Evolutionary conservation across 768 basidiomycete genomes (phyloP).

Genomic region (Rhizopogon rudus): DNA sequence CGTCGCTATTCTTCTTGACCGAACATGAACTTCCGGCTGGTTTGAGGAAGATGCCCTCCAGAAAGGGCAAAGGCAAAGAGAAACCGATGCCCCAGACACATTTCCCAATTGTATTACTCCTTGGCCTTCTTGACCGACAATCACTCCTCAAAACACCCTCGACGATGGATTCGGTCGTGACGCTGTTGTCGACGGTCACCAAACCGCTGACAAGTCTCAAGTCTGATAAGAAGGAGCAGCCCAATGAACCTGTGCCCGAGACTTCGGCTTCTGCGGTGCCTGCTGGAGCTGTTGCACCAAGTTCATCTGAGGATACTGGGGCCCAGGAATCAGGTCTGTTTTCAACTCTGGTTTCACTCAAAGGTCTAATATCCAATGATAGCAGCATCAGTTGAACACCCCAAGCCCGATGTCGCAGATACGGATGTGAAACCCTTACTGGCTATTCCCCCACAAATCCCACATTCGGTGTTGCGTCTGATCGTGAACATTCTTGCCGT

Average conservation of each 20-base stretch:
- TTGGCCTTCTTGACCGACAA: constrained; percentile 84
- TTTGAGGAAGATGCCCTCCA: constrained; percentile 59
- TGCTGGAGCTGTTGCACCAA: constrained; percentile 7
- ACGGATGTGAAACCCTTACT: constrained; percentile 46
- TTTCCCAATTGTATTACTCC: constrained; percentile 86
- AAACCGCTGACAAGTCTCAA: constrained; percentile 71
- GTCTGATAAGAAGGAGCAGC: constrained; percentile 36
- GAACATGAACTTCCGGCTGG: constrained; percentile 90
- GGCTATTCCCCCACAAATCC: constrained; percentile 77
- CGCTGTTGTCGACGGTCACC: constrained; percentile 83
- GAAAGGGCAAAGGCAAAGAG: constrained; percentile 96
- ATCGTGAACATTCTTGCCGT: constrained; percentile 97
- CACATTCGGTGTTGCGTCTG: constrained; percentile 76
- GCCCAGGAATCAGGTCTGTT: neutral
- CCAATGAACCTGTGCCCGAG: constrained; percentile 14
- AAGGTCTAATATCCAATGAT: neutral
- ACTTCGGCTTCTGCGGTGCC: constrained; percentile 12
- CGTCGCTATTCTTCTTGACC: constrained; percentile 90
- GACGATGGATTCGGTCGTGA: constrained; percentile 91
- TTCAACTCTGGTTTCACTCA: neutral
- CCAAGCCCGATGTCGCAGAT: constrained; percentile 16
- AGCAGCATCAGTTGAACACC: constrained; percentile 12
- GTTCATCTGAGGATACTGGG: constrained; percentile 6
- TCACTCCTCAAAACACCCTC: constrained; percentile 81
- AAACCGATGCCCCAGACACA: constrained; percentile 76